Evolutionary conservation across 345 rosid species (phyloP), one percentile per base, ranked within the genome.

Genomic region (Abelmoschus esculentus): DNA sequence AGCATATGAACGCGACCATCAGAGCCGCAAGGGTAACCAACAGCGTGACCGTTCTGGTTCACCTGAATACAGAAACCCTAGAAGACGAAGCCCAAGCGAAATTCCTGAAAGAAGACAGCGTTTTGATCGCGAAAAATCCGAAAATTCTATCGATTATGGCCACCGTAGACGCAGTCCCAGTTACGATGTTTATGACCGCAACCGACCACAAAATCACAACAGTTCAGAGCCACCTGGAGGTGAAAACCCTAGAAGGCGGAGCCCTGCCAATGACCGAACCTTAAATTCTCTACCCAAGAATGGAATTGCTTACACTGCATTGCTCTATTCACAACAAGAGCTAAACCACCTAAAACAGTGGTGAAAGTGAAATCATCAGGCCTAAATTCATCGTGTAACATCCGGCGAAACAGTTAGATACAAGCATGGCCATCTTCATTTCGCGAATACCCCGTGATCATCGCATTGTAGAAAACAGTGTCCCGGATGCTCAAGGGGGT

Each of bases 271-370:
- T 15, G 50, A 70, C 61, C 44, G 67, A 58, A 28, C 42, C 69
- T 66, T 78, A 74, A 72, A 81, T 52, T 77, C 86, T 19, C n/a
- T n/a, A n/a, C n/a, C n/a, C n/a, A n/a, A n/a, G n/a, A 61, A 49
- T 71, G 74, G 61, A 71, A 61, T 71, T 71, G 74, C 47, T 36
- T 44, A 26, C 61, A 71, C 29, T 71, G 74, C 59, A 31, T 61
- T 19, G 8, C 57, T 49, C 44, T 52, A 22, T 61, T 44, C 3
- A 31, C 68, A 63, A 71, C 42, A 61, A 12, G 50, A 8, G 74
- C 52, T 36, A 71, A 19, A 7, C 68, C 74, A 50, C 68, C 61
- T 32, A 71, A 15, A 71, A 71, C 68, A 61, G 68, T 32, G 1
- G 68, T 71, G 61, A 71, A 61, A 14, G 74, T 71, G 50, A 47